Evolutionary conservation across 2,329 filamentous ascomycete species (phyloP).

Genomic region (Kalmusia sp.): DNA sequence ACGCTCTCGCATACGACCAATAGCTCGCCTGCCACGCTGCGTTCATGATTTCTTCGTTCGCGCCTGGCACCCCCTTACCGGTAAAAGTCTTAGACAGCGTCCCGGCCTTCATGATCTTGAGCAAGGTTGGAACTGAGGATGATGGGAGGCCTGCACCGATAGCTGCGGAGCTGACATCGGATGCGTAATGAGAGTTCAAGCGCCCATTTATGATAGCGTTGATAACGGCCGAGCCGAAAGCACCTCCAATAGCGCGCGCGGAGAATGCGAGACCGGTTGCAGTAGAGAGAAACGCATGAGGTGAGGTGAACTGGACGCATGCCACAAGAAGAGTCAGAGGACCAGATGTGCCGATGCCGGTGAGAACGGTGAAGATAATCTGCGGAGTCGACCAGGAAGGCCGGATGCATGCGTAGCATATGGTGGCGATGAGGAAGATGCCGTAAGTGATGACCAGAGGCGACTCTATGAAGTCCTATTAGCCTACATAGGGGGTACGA

Average conservation of each 20-base stretch:
- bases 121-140: constrained; percentile 23
- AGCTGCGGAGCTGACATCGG: constrained; percentile 29
- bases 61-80: constrained; percentile 20
- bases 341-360: constrained; percentile 35
- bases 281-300: constrained; percentile 38
- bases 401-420: constrained; percentile 33
- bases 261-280: constrained; percentile 43
- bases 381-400: constrained; percentile 34
- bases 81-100: constrained; percentile 19
- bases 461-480: constrained; percentile 19
- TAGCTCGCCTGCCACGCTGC: constrained; percentile 35
- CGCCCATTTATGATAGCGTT: constrained; percentile 36
- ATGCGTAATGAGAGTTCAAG: constrained; percentile 27
- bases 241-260: constrained; percentile 40
- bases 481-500: not conserved
- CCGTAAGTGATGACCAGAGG: constrained; percentile 34
- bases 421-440: constrained; percentile 35
- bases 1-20: constrained; percentile 38
- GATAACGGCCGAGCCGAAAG: constrained; percentile 40
- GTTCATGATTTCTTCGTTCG: constrained; percentile 22
- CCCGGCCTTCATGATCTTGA: constrained; percentile 27
- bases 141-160: constrained; percentile 29
- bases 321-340: constrained; percentile 41
- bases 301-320: constrained; percentile 40
- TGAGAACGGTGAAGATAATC: constrained; percentile 34